Base-by-base conservation (phyloP, 2,329 filamentous ascomycete genomes). In the Cladosporium sp. region DNA sequence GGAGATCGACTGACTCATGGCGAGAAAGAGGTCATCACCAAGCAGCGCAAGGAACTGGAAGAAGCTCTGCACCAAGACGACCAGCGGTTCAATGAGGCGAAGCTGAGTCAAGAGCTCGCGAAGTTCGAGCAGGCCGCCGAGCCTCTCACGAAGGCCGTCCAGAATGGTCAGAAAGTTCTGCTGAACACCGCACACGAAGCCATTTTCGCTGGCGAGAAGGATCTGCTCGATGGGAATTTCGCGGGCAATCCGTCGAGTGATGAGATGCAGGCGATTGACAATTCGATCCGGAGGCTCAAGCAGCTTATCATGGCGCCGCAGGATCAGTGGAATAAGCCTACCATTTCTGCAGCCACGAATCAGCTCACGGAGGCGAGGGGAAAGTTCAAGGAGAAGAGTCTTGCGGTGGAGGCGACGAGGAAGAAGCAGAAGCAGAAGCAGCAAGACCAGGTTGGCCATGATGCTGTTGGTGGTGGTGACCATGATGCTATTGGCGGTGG, bases 171-270 rank as follows among this genome's bases (percentile, higher is more conserved):
- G 18, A 65, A 66, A 30, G 29, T 57, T 1, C 56, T 67, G 8
- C 44, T 68, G 44, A 61, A 58, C 17, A 53, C 65, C 7, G 66
- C 67, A 1, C 67, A 69, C 43, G 64, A 67, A 43, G 64, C 64
- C 18, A 66, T 68, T 41, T 67, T 68, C 20, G 61, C 59, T 1
- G 64, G 58, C 9, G 65, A 68, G 44, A 65, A 64, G 34, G 62
- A 64, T n/a, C 53, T 66, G 3, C 48, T 65, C 2, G 60, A 61
- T 15, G 54, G 50, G 3, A 17, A 27, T 5, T 45, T 13, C n/a
- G 32, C 36, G 9, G 50, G 42, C 18, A 53, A 51, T 11, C 34
- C 45, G 1, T 40, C 51, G 4, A 32, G 40, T 8, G 50, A 55
- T 3, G 61, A 66, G 22, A 27, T 63, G 22, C 50, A 54, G n/a